A percentile compares a stretch with the other conserved stretches of the same genome.
Conservation (phyloP, 1,139 yeast species). For the Hansenula lynferdii region DNA sequence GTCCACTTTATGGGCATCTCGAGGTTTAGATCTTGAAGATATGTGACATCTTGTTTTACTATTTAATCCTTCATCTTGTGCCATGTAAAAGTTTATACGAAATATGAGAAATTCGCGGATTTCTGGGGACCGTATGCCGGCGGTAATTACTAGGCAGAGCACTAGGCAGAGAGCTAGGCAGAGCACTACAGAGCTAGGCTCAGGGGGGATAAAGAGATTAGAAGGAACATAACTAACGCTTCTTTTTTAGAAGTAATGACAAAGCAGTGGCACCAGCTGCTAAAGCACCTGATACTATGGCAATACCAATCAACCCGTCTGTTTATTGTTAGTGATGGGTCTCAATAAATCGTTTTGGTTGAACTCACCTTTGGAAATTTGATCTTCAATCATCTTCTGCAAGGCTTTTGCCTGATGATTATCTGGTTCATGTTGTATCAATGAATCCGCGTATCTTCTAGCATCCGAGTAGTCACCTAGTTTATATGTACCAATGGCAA, state of each 20-base stretch:
- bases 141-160: too few relatives aligned
- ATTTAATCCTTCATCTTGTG: too few relatives aligned
- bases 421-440: slow-evolving; percentile 76
- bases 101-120: too few relatives aligned
- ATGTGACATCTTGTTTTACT: too few relatives aligned
- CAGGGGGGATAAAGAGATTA: too few relatives aligned
- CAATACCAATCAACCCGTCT: slow-evolving; percentile 86
- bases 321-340: not conserved
- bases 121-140: too few relatives aligned
- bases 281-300: slow-evolving; percentile 77
- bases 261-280: slow-evolving; percentile 77
- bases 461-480: slow-evolving; percentile 86
- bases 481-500: slow-evolving; percentile 85
- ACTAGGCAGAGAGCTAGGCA: too few relatives aligned
- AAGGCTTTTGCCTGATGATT: slow-evolving; percentile 73
- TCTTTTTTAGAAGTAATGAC: slow-evolving; percentile 45
- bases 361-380: slow-evolving; percentile 54
- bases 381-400: slow-evolving; percentile 75
- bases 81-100: too few relatives aligned
- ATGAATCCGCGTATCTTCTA: slow-evolving; percentile 74
- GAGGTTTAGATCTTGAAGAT: too few relatives aligned
- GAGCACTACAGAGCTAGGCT: too few relatives aligned
- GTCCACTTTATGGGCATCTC: too few relatives aligned
- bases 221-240: slow-evolving; percentile 2
- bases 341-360: too few relatives aligned